Conservation (phyloP, 768 basidiomycete species). For the Lactifluus echinatus region DNA sequence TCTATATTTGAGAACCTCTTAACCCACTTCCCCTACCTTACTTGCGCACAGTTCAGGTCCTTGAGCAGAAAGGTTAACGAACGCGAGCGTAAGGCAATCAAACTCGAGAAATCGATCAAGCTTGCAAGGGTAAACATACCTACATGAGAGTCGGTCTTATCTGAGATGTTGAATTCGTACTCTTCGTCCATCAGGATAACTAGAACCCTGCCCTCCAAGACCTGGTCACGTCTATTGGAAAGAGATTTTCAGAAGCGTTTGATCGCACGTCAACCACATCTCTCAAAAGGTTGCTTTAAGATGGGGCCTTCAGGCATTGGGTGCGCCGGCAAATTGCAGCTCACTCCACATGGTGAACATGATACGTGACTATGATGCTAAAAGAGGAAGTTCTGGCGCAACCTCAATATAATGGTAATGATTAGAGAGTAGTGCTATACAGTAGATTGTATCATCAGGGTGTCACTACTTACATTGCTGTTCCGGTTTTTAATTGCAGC, state of each 20-base stretch:
- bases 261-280: conserved; percentile 52
- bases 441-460: background rate
- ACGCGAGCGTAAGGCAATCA: conserved; percentile 41
- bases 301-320: conserved; percentile 57
- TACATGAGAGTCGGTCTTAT: background rate
- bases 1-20: background rate
- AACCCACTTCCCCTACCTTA: background rate
- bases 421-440: background rate
- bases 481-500: no score
- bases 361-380: conserved; percentile 6
- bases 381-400: background rate
- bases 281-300: background rate
- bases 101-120: conserved; percentile 53
- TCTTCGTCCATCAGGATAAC: conserved; percentile 43
- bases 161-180: background rate
- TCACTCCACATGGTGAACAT: conserved; percentile 61
- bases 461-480: no score
- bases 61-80: conserved; percentile 46
- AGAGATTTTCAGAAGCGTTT: conserved; percentile 84
- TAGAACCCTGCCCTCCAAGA: conserved; percentile 80
- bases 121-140: conserved; percentile 43
- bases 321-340: conserved; percentile 83
- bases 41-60: conserved; percentile 49
- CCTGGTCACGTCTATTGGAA: conserved; percentile 71
- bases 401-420: background rate